A percentile compares a stretch with the other conserved stretches of the same genome.
phyloP scores from a whole-genome alignment of 225 moss, liverwort and hornwort species.

The Physcomitrellopsis africana region DNA sequence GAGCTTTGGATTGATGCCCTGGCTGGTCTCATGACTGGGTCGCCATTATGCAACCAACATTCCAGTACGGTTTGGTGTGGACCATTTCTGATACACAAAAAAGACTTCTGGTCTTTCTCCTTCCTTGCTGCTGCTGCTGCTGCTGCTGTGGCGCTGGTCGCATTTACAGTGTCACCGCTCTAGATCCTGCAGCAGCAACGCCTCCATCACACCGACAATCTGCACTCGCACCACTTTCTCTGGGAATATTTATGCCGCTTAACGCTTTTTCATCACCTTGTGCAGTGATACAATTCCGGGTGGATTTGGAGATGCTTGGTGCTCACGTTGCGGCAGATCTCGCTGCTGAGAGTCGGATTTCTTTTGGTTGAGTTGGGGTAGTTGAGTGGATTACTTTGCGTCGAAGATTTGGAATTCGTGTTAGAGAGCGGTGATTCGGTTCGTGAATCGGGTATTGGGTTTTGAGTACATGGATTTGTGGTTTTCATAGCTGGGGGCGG shows the following conservation, averaged over 20 bases:
- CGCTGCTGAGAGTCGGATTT: conserved; percentile 4
- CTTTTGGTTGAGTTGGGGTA: conserved; percentile 34
- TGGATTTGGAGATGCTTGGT: conserved; percentile 18
- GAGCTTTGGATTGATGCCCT: neutral
- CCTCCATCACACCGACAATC: neutral
- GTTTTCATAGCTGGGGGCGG: neutral
- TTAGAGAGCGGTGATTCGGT: neutral
- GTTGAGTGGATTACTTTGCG: neutral
- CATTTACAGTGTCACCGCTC: neutral
- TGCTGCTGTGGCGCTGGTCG: conserved; percentile 12
- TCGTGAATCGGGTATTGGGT: neutral
- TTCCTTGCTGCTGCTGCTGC: neutral
- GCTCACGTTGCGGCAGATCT: conserved; percentile 26
- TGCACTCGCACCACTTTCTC: conserved; percentile 11
- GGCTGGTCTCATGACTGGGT: conserved; percentile 10
- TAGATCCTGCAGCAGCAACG: neutral
- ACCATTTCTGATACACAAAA: conserved; percentile 1
- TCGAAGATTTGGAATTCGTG: neutral
- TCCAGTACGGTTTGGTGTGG: neutral
- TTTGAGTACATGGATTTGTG: neutral
- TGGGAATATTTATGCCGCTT: conserved; percentile 4
- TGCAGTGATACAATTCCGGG: conserved; percentile 24
- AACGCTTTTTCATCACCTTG: neutral
- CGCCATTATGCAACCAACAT: conserved; percentile 4
- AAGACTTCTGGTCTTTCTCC: neutral